phyloP scores from a whole-genome alignment of 2,329 filamentous ascomycete genomes.

The Cytospora leucostoma region DNA sequence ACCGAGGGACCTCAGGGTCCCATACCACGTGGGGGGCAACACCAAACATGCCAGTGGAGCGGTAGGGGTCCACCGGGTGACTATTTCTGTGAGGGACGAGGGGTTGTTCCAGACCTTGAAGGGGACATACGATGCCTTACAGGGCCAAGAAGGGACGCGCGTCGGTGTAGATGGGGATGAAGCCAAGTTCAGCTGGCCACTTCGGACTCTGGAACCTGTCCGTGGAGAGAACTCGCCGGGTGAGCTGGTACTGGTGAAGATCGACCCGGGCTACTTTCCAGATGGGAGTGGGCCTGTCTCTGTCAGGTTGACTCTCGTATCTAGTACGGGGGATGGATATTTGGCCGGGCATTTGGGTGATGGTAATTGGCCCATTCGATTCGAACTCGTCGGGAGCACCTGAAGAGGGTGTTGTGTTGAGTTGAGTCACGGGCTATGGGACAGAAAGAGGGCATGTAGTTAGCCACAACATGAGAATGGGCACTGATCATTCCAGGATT shows the following conservation, averaged over 20 bases:
- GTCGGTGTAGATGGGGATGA: not conserved
- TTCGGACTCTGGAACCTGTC: conserved; percentile 3
- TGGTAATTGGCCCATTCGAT: not conserved
- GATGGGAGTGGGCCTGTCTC: not conserved
- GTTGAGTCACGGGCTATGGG: not conserved
- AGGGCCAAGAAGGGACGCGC: conserved; percentile 1
- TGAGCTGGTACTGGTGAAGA: not conserved
- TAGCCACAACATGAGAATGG: too few relatives aligned
- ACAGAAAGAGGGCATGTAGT: not conserved
- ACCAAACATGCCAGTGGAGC: conserved; percentile 54
- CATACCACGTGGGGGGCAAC: conserved; percentile 40
- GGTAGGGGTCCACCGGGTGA: conserved; percentile 50
- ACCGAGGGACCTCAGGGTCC: conserved; percentile 55
- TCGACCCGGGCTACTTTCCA: not conserved
- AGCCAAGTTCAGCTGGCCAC: not conserved
- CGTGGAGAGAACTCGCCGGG: not conserved
- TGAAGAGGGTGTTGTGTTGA: not conserved
- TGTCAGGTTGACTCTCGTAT: conserved; percentile 9
- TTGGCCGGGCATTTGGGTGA: conserved; percentile 10
- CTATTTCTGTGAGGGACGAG: conserved; percentile 37
- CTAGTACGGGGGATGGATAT: not conserved
- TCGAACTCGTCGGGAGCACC: conserved; percentile 3
- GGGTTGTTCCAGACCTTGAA: conserved; percentile 31
- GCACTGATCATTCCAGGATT: too few relatives aligned
- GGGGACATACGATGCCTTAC: conserved; percentile 36